These are phyloP conservation scores for Leucocoprinus sp. DNA, from an alignment of 768 basidiomycete genomes.

Conservation along the genomic window DNA sequence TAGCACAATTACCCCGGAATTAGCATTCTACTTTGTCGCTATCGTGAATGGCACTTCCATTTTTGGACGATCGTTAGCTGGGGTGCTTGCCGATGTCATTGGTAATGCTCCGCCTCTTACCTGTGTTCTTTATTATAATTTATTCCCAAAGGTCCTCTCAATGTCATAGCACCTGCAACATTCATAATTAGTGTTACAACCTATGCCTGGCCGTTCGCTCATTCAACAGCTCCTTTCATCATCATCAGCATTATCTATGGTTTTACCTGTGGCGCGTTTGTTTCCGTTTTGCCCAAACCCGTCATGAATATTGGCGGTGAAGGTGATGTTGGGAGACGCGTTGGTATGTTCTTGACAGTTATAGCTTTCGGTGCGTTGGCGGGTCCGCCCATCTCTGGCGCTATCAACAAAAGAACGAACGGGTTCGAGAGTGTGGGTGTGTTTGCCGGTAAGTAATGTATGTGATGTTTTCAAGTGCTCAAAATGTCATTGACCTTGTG, in stretches of 20 bases:
- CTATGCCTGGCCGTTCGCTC: slow-evolving; percentile 63
- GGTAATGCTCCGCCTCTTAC: slow-evolving; percentile 28
- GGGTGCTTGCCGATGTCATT: slow-evolving; percentile 43
- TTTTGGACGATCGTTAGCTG: slow-evolving; percentile 50
- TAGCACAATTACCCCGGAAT: slow-evolving; percentile 35
- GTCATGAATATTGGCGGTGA: slow-evolving; percentile 53
- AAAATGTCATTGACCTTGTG: too few species aligned
- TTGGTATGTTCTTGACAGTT: slow-evolving; percentile 58
- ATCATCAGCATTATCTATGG: slow-evolving; percentile 57
- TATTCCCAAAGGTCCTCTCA: slow-evolving; percentile 44
- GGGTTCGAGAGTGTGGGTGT: slow-evolving; percentile 46
- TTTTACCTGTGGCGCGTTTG: slow-evolving; percentile 57
- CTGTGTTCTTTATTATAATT: background rate
- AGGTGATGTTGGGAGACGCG: slow-evolving; percentile 54
- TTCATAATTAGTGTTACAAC: slow-evolving; percentile 48
- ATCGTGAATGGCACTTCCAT: slow-evolving; percentile 62
- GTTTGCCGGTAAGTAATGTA: slow-evolving; percentile 47
- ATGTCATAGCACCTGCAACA: slow-evolving; percentile 60
- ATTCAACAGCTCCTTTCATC: slow-evolving; percentile 34
- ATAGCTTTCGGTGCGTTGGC: slow-evolving; percentile 53
- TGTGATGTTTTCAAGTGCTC: too few species aligned
- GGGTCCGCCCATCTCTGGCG: slow-evolving; percentile 70
- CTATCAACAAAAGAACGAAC: slow-evolving; percentile 45
- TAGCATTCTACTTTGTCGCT: slow-evolving; percentile 58
- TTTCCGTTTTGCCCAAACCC: slow-evolving; percentile 47